Conservation (phyloP, 2,329 filamentous ascomycete genomes). For the Ceratocystis diversiconidia region DNA sequence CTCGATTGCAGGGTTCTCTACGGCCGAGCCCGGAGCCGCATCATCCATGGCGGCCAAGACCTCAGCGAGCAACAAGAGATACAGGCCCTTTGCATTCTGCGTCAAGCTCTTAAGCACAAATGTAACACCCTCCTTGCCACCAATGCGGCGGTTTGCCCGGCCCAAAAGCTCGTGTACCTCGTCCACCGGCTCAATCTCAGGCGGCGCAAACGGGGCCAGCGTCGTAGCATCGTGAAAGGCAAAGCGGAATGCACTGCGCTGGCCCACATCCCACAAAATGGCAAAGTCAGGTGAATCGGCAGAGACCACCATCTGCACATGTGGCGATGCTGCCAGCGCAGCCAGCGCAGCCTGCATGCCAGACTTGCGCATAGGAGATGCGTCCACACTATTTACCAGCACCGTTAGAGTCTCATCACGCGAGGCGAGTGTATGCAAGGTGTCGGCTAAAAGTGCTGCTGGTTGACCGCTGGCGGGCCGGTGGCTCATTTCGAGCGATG, state of each 20-base stretch:
- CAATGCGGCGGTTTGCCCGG: conserved; percentile 61
- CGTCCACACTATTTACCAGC: conserved; percentile 78
- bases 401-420: conserved; percentile 43
- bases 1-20: conserved; percentile 54
- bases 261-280: conserved; percentile 74
- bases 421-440: conserved; percentile 47
- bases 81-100: conserved; percentile 80
- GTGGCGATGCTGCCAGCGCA: conserved; percentile 58
- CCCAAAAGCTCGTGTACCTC: conserved; percentile 80
- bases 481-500: conserved; percentile 40
- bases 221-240: conserved; percentile 91
- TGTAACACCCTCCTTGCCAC: conserved; percentile 78
- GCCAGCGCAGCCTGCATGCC: conserved; percentile 59
- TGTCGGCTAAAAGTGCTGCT: conserved; percentile 49
- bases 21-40: background rate
- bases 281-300: conserved; percentile 80
- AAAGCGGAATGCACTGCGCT: conserved; percentile 73
- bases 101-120: conserved; percentile 84
- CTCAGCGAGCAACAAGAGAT: conserved; percentile 71
- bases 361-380: conserved; percentile 56
- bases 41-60: conserved; percentile 52
- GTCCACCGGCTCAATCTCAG: conserved; percentile 71
- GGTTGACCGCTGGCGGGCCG: conserved; percentile 48
- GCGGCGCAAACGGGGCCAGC: conserved; percentile 48
- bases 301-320: conserved; percentile 61